Base-by-base conservation (phyloP, 306 rosid species). In the Dryas alaskensis region DNA sequence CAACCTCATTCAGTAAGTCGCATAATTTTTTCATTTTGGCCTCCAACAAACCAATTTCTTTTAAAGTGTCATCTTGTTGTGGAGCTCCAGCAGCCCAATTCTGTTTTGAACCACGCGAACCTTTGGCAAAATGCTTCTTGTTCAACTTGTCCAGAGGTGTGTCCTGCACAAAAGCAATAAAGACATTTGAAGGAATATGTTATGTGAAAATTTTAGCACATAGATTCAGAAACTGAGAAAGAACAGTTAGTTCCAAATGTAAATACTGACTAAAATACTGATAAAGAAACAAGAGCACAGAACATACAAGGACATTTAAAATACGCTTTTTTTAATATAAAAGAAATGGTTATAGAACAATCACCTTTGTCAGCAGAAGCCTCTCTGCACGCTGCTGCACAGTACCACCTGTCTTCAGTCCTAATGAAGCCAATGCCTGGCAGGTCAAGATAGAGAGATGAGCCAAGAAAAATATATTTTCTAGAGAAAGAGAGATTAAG, bases 331-430 rank as follows among this genome's bases (percentile, higher is more conserved):
- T 11, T 10, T 10, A 0, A 8, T 10, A 50, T 50, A 50, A 4
- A 50, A 4, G 1, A 25, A 61, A 62, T 55, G 51, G 54, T 37
- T 14, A 60, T 70, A 3, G 9, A 37, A 74, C 0, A 51, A 48
- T 67, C 19, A 94, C 98, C 96, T 94, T 94, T 40, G 95, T 91
- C 50, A 94, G 95, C 84, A 91, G 89, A 73, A 94, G 95, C 83
- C 97, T 89, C 87, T 94, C 98, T 51, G 98, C 98, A 39, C 97
- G 97, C 81, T 94, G 98, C 86, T 89, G 95, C 74, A 89, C 74
- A 31, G 97, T 94, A 58, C 98, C 98, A 42, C 98, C 98, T 3
- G 84, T 81, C 85, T 94, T 94, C 61, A 94, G 91, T 71, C 96
- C 97, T 71, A 91, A 67, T 7, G 84, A 90, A 62, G 87, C 84